Conservation (phyloP, 176 grass and related monocot genomes). For the Eragrostis nindensis region DNA sequence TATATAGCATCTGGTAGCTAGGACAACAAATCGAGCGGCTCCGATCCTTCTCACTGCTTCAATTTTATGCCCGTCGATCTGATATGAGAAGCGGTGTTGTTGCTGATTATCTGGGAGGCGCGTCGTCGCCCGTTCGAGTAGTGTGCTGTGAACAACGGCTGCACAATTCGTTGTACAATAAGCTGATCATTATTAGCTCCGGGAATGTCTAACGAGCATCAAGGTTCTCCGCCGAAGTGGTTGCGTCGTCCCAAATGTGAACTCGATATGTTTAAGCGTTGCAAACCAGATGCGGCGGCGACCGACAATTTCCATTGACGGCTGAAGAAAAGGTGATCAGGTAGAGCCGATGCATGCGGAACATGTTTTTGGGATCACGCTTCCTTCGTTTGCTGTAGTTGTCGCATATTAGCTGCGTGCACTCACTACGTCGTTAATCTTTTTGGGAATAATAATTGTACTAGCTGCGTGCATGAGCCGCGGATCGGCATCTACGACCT, state of each 20-base stretch:
- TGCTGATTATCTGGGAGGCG: too few relatives aligned
- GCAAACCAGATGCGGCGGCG: background rate
- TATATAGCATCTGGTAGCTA: too few relatives aligned
- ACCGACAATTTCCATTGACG: constrained; percentile 22
- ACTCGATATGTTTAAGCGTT: constrained; percentile 5
- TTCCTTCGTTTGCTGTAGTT: too few relatives aligned
- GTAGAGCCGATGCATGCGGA: background rate
- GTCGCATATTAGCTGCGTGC: background rate
- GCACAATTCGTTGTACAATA: too few relatives aligned
- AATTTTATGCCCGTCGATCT: too few relatives aligned
- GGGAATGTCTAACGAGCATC: background rate
- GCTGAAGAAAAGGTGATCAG: background rate
- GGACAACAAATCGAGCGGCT: too few relatives aligned
- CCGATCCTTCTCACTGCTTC: too few relatives aligned
- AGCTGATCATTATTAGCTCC: background rate
- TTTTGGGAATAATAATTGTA: background rate
- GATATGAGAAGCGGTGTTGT: too few relatives aligned
- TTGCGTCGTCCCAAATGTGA: background rate
- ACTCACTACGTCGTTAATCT: background rate
- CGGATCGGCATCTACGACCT: background rate
- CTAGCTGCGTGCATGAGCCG: background rate
- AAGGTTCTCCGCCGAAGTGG: background rate
- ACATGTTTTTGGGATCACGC: background rate
- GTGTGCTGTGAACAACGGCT: too few relatives aligned
- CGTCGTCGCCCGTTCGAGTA: too few relatives aligned